Evolutionary conservation across 140 eudicot species (phyloP), one percentile per base, ranked within the genome.

Genomic region (Flaveria floridana): DNA sequence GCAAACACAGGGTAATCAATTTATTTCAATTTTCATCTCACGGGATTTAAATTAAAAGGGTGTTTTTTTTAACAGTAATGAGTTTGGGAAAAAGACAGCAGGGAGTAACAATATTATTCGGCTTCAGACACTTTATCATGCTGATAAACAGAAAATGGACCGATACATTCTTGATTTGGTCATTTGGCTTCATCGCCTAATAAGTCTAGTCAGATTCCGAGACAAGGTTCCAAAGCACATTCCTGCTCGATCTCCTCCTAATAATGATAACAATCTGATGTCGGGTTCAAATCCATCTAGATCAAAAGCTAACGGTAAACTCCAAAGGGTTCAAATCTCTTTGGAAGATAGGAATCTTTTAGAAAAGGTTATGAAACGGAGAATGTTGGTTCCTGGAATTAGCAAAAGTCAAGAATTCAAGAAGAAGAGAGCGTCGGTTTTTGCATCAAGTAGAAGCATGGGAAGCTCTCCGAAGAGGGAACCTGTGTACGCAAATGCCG

Each of bases 391-490:
- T 37, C 91, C 82, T 0, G 91, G 94, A 30, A 84, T 78, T 19
- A 94, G 99, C 86, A 94, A 94, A 84, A 94, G 99, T 83, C 97
- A 94, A 65, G 98, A 89, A 53, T 85, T 92, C 20, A 78, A 76
- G 79, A 85, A 72, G 67, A 53, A 59, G 15, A 76, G 68, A 25
- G 12, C 70, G 2, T 19, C 68, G 75, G 81, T 85, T 18, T 84
- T 83, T 82, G 92, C 86, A 34, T 67, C 83, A 21, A 86, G 94
- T 82, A 75, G 84, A 82, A 88, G 97, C 87, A 83, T 81, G 3
- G 96, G 95, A 46, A 87, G 87, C 65, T 91, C 96, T 8, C 97
- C 97, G 0, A 68, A 84, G 21, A 82, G 70, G 71, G 86, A 66
- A 42, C 59, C 23, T 23, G 78, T 68, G 15, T 79, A 75, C 47